phyloP scores from a whole-genome alignment of 805 yeast genomes.

The Ogataea neopini region DNA sequence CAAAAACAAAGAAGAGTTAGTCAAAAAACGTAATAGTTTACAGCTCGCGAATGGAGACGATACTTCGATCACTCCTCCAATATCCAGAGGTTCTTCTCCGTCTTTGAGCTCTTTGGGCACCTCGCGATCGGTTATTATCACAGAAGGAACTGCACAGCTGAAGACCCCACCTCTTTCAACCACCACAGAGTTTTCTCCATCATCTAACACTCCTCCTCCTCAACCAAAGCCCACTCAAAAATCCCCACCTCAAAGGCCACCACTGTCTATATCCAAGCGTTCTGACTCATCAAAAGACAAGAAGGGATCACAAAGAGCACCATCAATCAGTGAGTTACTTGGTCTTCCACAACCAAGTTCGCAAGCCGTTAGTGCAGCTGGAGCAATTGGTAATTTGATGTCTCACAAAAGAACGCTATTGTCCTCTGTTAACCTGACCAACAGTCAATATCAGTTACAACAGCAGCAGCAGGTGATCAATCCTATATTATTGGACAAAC shows the following conservation, averaged over 20 bases:
- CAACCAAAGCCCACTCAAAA: not conserved
- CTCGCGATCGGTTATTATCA: slow-evolving; percentile 18
- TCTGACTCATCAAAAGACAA: slow-evolving; percentile 9
- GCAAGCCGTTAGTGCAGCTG: slow-evolving; percentile 38
- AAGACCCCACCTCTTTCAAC: slow-evolving; percentile 24
- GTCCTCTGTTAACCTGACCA: slow-evolving; percentile 20
- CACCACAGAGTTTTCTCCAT: slow-evolving; percentile 11
- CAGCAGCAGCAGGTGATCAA: slow-evolving; percentile 35
- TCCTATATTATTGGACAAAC: slow-evolving; percentile 35
- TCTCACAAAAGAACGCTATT: slow-evolving; percentile 31
- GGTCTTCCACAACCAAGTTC: slow-evolving; percentile 35
- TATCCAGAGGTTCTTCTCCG: slow-evolving; percentile 25
- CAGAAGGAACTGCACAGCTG: slow-evolving; percentile 1
- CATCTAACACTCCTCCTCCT: not conserved
- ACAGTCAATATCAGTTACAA: slow-evolving; percentile 24
- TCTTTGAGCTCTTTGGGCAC: slow-evolving; percentile 25
- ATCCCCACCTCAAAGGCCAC: not conserved
- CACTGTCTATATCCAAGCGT: slow-evolving; percentile 4
- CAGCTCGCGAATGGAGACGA: slow-evolving; percentile 29
- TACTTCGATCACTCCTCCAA: slow-evolving; percentile 26
- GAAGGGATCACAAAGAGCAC: slow-evolving; percentile 22
- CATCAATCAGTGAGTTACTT: slow-evolving; percentile 29
- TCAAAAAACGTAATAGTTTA: slow-evolving; percentile 27
- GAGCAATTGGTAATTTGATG: slow-evolving; percentile 35
- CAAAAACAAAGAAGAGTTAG: slow-evolving; percentile 37